Evolutionary conservation across 306 rosid genomes (phyloP).

Genomic region (Hylodesmum podocarpum): DNA sequence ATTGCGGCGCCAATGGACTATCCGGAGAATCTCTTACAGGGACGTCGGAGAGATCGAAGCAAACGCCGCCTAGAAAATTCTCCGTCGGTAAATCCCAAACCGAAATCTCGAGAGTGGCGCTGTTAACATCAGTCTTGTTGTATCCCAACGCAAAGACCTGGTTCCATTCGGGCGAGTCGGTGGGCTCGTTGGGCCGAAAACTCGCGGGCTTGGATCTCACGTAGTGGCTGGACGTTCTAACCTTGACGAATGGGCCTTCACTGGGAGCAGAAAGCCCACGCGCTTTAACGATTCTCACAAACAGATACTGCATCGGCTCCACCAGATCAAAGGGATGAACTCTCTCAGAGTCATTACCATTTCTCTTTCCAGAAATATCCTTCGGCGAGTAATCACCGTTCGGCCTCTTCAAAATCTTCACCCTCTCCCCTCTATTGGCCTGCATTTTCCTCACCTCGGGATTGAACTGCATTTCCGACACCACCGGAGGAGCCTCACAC

Average conservation of each 20-base stretch:
- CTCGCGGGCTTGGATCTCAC: constrained; percentile 53
- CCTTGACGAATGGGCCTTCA: constrained; percentile 60
- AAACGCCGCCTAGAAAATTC: constrained; percentile 75
- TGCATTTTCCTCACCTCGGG: constrained; percentile 78
- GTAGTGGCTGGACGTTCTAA: constrained; percentile 48
- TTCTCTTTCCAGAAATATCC: constrained; percentile 47
- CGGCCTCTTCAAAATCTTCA: constrained; percentile 57
- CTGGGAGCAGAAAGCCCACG: constrained; percentile 55
- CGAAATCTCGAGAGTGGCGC: constrained; percentile 66
- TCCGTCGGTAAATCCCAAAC: constrained; percentile 69
- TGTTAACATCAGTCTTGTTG: constrained; percentile 49
- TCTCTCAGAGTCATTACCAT: constrained; percentile 42
- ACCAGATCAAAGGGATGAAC: constrained; percentile 79
- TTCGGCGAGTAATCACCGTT: constrained; percentile 68
- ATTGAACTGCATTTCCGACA: constrained; percentile 38
- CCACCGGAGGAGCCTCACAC: constrained; percentile 38
- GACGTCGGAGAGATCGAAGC: constrained; percentile 55
- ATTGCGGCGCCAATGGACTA: constrained; percentile 53
- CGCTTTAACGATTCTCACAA: constrained; percentile 71
- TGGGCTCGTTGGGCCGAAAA: constrained; percentile 59
- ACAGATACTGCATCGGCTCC: constrained; percentile 90
- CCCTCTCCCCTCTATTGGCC: constrained; percentile 53
- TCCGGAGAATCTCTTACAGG: constrained; percentile 51
- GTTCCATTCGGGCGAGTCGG: constrained; percentile 83
- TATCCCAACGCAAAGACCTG: constrained; percentile 62